phyloP scores from a whole-genome alignment of 2,329 filamentous ascomycete species.

The Hypoxylon sp. region DNA sequence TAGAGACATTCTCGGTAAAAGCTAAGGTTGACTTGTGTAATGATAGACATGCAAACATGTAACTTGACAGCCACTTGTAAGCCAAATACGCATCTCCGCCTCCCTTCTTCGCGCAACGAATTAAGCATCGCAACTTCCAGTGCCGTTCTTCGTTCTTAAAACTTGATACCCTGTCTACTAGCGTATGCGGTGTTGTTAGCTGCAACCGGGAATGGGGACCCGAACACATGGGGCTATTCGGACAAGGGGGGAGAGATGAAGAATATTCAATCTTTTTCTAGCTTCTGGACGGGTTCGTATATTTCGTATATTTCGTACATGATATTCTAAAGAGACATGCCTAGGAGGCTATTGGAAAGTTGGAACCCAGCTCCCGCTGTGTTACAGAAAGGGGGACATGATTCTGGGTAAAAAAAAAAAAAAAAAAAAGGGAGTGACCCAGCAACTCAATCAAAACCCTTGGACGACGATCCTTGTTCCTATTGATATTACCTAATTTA shows the following conservation, averaged over 20 bases:
- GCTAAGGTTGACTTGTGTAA: too few species aligned
- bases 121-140: slow-evolving; percentile 12
- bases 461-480: slow-evolving; percentile 2
- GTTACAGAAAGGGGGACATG: neutral
- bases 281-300: neutral
- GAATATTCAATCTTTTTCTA: neutral
- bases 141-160: slow-evolving; percentile 21
- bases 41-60: neutral
- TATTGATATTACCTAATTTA: slow-evolving; percentile 22
- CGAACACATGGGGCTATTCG: too few species aligned
- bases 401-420: too few species aligned
- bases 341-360: neutral
- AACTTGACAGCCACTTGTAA: too few species aligned
- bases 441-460: slow-evolving; percentile 4
- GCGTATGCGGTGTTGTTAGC: slow-evolving; percentile 16
- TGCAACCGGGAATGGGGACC: slow-evolving; percentile 18
- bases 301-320: neutral
- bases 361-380: neutral
- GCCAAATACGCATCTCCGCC: neutral
- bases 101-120: neutral
- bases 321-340: neutral
- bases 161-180: slow-evolving; percentile 11
- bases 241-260: slow-evolving; percentile 8
- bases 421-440: neutral
- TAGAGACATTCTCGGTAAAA: too few species aligned